phyloP scores from a whole-genome alignment of 441 rosid genomes.

The Brassica balearica region DNA sequence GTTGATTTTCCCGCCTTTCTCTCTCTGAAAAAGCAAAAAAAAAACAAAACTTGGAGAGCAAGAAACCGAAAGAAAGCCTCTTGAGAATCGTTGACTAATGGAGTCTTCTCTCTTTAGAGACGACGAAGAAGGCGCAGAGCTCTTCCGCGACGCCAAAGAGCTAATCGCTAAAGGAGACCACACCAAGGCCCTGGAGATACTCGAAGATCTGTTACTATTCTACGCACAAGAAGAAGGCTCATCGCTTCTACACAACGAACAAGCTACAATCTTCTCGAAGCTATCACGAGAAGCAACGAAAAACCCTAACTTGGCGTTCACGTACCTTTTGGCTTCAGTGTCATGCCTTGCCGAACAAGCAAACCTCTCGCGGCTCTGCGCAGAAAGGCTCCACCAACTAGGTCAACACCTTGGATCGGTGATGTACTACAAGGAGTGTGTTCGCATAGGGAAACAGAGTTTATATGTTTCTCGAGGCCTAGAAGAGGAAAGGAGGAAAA shows the following conservation, averaged over 20 bases:
- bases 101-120: background rate
- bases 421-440: conserved; percentile 18
- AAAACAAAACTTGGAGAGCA: background rate
- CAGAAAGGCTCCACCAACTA: background rate
- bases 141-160: background rate
- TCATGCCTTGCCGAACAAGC: background rate
- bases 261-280: background rate
- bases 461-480: background rate
- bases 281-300: background rate
- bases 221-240: background rate
- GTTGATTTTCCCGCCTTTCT: conserved; percentile 1
- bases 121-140: background rate
- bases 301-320: background rate
- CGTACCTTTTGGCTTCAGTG: conserved; percentile 8
- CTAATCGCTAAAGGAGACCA: background rate
- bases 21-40: background rate
- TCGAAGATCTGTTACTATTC: background rate
- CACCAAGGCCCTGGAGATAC: conserved; percentile 16
- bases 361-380: background rate
- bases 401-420: background rate
- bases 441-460: background rate
- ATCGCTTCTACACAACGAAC: background rate
- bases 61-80: background rate
- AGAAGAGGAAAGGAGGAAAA: background rate
- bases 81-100: background rate